phyloP scores from a whole-genome alignment of 164 flowering plant genomes.

The Hamamelis virginiana region DNA sequence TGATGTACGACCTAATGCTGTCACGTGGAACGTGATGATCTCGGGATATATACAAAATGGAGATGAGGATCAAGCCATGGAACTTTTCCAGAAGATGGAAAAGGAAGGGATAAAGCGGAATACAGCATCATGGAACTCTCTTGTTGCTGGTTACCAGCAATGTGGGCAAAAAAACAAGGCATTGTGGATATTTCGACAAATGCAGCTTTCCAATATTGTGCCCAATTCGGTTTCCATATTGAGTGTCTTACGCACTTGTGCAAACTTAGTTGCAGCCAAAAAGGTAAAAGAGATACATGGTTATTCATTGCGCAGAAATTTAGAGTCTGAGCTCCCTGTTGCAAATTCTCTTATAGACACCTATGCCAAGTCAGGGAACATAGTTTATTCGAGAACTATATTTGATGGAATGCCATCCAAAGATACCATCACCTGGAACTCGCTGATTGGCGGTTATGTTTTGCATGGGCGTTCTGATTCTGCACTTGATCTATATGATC shows the following conservation, averaged over 20 bases:
- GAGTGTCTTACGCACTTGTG: conserved; percentile 58
- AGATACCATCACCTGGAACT: conserved; percentile 60
- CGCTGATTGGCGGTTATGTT: conserved; percentile 44
- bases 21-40: conserved; percentile 65
- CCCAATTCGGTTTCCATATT: conserved; percentile 55
- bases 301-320: conserved; percentile 37
- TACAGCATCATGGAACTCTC: conserved; percentile 65
- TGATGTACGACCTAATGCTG: conserved; percentile 40
- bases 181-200: conserved; percentile 45
- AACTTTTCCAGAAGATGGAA: conserved; percentile 54
- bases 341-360: conserved; percentile 49
- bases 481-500: conserved; percentile 49
- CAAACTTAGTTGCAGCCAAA: conserved; percentile 44
- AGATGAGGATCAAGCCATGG: conserved; percentile 54
- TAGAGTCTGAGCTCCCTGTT: conserved; percentile 38
- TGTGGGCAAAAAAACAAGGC: conserved; percentile 52
- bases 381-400: conserved; percentile 37
- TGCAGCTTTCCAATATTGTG: conserved; percentile 37
- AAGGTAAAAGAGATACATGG: conserved; percentile 66
- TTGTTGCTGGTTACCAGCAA: conserved; percentile 51
- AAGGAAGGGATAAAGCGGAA: conserved; percentile 37
- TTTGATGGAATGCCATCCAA: conserved; percentile 40
- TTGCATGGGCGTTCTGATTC: conserved; percentile 42
- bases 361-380: conserved; percentile 54
- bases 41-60: conserved; percentile 56